Evolutionary conservation across 2,329 filamentous ascomycete species (phyloP).

Genomic region (Pseudocercospora cruenta): DNA sequence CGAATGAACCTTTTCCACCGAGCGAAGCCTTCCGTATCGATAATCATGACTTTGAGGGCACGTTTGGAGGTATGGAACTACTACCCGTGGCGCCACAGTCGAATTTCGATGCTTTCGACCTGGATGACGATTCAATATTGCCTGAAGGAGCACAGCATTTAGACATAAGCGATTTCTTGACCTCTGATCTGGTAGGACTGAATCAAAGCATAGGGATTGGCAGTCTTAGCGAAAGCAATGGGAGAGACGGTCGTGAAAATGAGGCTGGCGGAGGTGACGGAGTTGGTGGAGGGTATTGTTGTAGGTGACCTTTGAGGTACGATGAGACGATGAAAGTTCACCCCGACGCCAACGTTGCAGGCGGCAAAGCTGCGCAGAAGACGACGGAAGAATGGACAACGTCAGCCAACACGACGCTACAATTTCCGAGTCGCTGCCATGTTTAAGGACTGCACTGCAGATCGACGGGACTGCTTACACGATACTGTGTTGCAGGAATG

Average conservation of each 20-base stretch:
- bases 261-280: slow-evolving; percentile 5
- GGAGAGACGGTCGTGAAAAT: slow-evolving; percentile 5
- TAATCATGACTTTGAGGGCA: slow-evolving; percentile 3
- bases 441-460: not conserved
- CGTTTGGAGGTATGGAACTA: slow-evolving; percentile 14
- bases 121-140: slow-evolving; percentile 20
- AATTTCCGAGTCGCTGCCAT: not conserved
- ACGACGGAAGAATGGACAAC: not conserved
- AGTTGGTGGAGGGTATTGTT: slow-evolving; percentile 17
- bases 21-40: slow-evolving; percentile 5
- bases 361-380: not conserved
- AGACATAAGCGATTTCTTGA: slow-evolving; percentile 31
- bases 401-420: not conserved
- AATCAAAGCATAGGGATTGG: not conserved
- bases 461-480: not conserved
- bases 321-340: not conserved
- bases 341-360: not conserved
- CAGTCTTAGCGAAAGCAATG: not conserved
- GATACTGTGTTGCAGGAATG: slow-evolving; percentile 1
- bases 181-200: slow-evolving; percentile 27
- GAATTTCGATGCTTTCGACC: slow-evolving; percentile 16
- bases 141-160: slow-evolving; percentile 18
- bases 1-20: not conserved
- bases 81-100: slow-evolving; percentile 3
- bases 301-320: not conserved